A percentile compares a stretch with the other conserved stretches of the same genome.
These are phyloP conservation scores for Pseudogymnoascus sp. DNA, from an alignment of 2,329 filamentous ascomycete species.

Conservation along the genomic window DNA sequence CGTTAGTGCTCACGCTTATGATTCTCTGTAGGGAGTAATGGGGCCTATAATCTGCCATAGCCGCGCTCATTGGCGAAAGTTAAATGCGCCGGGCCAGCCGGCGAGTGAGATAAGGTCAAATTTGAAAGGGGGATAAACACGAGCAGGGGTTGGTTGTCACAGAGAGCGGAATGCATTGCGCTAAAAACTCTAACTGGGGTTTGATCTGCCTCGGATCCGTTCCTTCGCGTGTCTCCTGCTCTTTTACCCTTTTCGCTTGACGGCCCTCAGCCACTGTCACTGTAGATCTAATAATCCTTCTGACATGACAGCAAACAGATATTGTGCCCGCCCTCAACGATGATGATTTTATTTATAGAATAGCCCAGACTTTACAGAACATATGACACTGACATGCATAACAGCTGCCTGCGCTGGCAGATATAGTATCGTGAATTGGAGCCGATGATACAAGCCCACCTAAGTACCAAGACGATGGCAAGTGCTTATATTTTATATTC, in stretches of 20 bases:
- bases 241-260: neutral
- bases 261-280: neutral
- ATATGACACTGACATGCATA: neutral
- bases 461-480: neutral
- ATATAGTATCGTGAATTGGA: neutral
- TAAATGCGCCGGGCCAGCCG: neutral
- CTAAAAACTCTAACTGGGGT: neutral
- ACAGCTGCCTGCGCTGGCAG: neutral
- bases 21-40: neutral
- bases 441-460: neutral
- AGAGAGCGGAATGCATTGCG: neutral
- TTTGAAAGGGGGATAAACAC: neutral
- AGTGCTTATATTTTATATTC: neutral
- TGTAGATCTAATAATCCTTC: neutral
- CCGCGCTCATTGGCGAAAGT: neutral
- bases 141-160: neutral
- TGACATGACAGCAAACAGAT: neutral
- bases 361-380: neutral
- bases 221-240: neutral
- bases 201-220: neutral
- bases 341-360: no score
- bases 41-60: neutral
- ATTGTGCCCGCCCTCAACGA: neutral
- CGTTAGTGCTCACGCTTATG: neutral
- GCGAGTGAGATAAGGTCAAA: neutral